Percentiles rank a stretch among this genome's conserved stretches.
These are phyloP conservation scores for Irpex lacteus DNA, from an alignment of 1,284 basidiomycete species.

Conservation along the genomic window DNA sequence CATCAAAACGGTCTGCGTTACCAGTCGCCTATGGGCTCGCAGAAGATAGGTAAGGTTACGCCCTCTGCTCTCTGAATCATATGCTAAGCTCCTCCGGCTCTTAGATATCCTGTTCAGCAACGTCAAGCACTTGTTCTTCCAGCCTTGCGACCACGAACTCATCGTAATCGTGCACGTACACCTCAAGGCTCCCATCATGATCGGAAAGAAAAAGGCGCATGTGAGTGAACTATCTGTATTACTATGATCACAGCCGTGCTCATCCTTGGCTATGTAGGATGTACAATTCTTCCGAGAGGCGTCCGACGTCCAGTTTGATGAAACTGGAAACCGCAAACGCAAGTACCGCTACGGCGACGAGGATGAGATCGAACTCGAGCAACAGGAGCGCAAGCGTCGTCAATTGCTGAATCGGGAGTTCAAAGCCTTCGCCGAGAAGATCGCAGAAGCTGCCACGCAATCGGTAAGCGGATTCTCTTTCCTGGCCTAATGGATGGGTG, in stretches of 20 bases:
- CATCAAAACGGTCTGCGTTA: constrained; percentile 97
- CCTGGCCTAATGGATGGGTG: neutral
- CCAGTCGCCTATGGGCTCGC: constrained; percentile 83
- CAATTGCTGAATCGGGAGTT: constrained; percentile 94
- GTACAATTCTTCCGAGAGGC: constrained; percentile 99
- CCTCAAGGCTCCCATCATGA: constrained; percentile 95
- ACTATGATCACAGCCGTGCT: neutral
- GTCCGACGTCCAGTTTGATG: constrained; percentile 96
- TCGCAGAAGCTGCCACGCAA: constrained; percentile 80
- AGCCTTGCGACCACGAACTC: constrained; percentile 96
- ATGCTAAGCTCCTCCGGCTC: neutral
- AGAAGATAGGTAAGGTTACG: constrained; percentile 76
- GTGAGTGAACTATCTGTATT: constrained; percentile 39
- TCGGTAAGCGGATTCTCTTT: constrained; percentile 46
- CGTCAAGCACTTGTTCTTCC: constrained; percentile 99
- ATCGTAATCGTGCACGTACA: constrained; percentile 95
- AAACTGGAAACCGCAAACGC: constrained; percentile 98
- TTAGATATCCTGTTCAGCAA: constrained; percentile 94
- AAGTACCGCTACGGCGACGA: constrained; percentile 98
- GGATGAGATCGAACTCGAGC: constrained; percentile 99
- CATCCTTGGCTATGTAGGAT: constrained; percentile 51
- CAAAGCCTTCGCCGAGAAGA: constrained; percentile 90
- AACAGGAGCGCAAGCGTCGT: constrained; percentile 90
- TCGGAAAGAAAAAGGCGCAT: constrained; percentile 97
- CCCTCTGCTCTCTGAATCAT: neutral